Percentiles rank a stretch among this genome's conserved stretches.
Evolutionary conservation across 371 early-diverging fungal genomes (phyloP).

Genomic region (Mucor sp.): DNA sequence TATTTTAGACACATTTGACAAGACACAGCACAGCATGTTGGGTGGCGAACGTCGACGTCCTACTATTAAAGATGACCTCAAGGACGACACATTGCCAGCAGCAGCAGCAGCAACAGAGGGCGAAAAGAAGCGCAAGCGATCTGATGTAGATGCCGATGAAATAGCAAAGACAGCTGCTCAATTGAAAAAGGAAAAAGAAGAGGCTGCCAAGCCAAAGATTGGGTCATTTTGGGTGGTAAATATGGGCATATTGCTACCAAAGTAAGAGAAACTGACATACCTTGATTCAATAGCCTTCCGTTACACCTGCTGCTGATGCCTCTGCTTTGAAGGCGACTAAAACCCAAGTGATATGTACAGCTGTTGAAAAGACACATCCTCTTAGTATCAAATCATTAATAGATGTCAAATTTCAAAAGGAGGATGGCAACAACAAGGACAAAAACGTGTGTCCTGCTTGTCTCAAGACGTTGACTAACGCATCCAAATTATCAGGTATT

Average conservation of each 20-base stretch:
- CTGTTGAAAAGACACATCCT: constrained; percentile 67
- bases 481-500: constrained; percentile 70
- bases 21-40: constrained; percentile 65
- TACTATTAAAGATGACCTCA: neutral
- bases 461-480: constrained; percentile 77
- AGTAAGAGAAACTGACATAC: neutral
- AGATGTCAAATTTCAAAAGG: constrained; percentile 68
- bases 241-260: no score
- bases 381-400: constrained; percentile 80
- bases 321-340: constrained; percentile 52
- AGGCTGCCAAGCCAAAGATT: constrained; percentile 59
- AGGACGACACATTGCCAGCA: neutral
- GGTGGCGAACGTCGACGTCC: constrained; percentile 18
- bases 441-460: constrained; percentile 82
- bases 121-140: constrained; percentile 49
- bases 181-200: constrained; percentile 55
- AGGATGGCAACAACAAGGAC: constrained; percentile 28
- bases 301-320: constrained; percentile 74
- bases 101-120: neutral
- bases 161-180: constrained; percentile 49
- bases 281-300: constrained; percentile 59
- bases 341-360: constrained; percentile 69
- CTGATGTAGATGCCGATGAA: constrained; percentile 37
- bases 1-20: constrained; percentile 64
- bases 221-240: constrained; percentile 84